A percentile compares a stretch with the other conserved stretches of the same genome.
These are phyloP conservation scores for Entelexis paramagnoliae DNA, from an alignment of 1,139 yeast species.

Conservation along the genomic window DNA sequence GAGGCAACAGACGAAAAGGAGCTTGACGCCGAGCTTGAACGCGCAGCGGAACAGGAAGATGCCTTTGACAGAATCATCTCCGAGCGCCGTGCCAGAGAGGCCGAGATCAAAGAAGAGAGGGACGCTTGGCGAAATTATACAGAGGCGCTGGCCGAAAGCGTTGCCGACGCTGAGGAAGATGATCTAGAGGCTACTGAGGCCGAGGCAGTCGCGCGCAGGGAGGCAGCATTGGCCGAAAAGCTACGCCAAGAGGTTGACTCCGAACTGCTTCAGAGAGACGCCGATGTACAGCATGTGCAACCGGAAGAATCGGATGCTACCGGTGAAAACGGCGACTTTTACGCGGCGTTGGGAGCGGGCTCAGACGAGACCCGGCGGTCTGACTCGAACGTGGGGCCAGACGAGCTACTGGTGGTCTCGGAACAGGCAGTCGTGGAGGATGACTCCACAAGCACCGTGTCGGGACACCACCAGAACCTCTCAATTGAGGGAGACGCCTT, in stretches of 20 bases:
- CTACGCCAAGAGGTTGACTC: neutral
- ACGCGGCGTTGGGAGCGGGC: neutral
- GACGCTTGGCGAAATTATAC: neutral
- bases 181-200: neutral
- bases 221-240: neutral
- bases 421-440: neutral
- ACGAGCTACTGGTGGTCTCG: neutral
- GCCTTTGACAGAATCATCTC: neutral
- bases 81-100: neutral
- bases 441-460: neutral
- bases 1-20: neutral
- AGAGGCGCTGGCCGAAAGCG: neutral
- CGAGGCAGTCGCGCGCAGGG: neutral
- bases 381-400: neutral
- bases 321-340: neutral
- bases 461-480: neutral
- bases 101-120: neutral
- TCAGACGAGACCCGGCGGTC: neutral
- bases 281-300: no score
- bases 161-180: neutral
- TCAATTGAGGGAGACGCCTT: slow-evolving; percentile 1
- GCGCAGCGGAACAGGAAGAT: neutral
- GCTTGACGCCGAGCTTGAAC: slow-evolving; percentile 1
- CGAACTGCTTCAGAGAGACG: no score
- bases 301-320: no score